phyloP scores from a whole-genome alignment of 1,139 yeast genomes.

The Taphrina wiesneri region DNA sequence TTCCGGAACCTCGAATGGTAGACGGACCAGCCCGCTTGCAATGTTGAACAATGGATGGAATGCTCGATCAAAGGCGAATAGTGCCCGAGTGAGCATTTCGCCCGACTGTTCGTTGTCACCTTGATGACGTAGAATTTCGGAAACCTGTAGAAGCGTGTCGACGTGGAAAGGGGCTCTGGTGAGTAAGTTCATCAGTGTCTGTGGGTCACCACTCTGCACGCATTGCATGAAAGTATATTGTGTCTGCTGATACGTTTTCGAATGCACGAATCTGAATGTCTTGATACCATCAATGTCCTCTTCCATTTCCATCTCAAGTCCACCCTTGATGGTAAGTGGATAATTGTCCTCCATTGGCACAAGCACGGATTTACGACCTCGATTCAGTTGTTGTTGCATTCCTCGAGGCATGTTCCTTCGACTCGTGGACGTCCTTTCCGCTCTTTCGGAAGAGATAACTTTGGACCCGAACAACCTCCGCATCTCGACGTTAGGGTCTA shows the following conservation, averaged over 20 bases:
- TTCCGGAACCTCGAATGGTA: conserved; percentile 73
- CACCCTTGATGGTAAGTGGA: conserved; percentile 69
- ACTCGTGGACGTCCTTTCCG: conserved; percentile 47
- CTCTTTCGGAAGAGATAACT: conserved; percentile 69
- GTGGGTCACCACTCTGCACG: conserved; percentile 53
- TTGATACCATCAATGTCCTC: conserved; percentile 47
- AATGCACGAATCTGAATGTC: conserved; percentile 49
- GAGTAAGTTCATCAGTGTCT: conserved; percentile 51
- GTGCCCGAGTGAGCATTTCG: conserved; percentile 58
- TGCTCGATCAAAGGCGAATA: conserved; percentile 76
- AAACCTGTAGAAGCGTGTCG: conserved; percentile 76
- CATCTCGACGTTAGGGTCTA: conserved; percentile 82
- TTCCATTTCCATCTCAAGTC: conserved; percentile 61
- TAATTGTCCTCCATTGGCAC: conserved; percentile 80
- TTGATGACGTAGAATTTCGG: conserved; percentile 71
- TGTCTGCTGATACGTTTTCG: conserved; percentile 42
- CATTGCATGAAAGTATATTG: conserved; percentile 47
- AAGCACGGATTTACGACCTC: conserved; percentile 78
- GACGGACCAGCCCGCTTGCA: conserved; percentile 58
- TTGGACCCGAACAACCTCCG: conserved; percentile 70
- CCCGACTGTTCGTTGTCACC: conserved; percentile 60
- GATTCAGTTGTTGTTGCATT: conserved; percentile 69
- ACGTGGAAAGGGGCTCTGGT: conserved; percentile 67
- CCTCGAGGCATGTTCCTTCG: conserved; percentile 51
- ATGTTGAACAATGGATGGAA: conserved; percentile 52